Evolutionary conservation across 2,329 filamentous ascomycete species (phyloP).

Genomic region (Botrytis elliptica): DNA sequence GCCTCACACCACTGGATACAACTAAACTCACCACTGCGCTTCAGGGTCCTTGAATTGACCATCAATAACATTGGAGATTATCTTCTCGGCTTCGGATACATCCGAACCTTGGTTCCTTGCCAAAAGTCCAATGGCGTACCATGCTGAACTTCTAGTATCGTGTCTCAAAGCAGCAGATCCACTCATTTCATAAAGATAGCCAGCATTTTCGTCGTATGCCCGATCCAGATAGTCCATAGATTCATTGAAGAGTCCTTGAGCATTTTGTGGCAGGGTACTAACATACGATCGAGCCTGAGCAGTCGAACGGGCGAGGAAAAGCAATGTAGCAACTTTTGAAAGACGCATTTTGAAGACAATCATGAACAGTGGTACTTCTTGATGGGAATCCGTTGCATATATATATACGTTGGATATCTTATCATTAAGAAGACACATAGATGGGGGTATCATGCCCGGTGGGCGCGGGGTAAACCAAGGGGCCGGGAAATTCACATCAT

Average conservation of each 20-base stretch:
- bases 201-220: constrained; percentile 52
- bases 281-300: constrained; percentile 25
- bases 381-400: neutral
- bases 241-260: constrained; percentile 46
- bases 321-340: neutral
- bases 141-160: constrained; percentile 56
- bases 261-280: constrained; percentile 32
- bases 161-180: constrained; percentile 42
- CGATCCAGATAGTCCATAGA: constrained; percentile 56
- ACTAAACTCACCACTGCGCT: constrained; percentile 52
- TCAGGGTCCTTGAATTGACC: constrained; percentile 52
- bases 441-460: neutral
- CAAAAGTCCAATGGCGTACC: constrained; percentile 59
- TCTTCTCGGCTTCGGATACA: constrained; percentile 50
- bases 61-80: constrained; percentile 53
- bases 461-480: neutral
- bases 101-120: constrained; percentile 53
- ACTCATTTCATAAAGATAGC: constrained; percentile 54
- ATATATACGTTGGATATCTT: neutral
- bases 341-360: neutral
- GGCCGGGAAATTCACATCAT: neutral
- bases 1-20: neutral
- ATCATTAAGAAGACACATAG: neutral
- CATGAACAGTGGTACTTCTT: neutral
- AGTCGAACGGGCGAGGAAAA: constrained; percentile 1